Evolutionary conservation across 2,329 filamentous ascomycete species (phyloP).

Genomic region (Westerdykella ornata): DNA sequence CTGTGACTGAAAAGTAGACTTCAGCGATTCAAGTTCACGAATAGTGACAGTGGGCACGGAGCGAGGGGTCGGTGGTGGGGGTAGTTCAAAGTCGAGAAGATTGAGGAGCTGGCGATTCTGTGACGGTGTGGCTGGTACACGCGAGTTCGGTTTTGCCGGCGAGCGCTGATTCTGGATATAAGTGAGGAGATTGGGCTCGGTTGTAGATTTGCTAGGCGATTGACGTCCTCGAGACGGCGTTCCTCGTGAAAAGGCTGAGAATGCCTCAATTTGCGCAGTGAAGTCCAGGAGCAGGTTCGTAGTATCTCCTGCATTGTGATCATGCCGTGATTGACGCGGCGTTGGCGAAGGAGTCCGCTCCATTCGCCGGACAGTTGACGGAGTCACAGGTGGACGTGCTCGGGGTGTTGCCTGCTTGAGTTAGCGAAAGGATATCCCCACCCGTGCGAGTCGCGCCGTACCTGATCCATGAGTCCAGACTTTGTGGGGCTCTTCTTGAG

Average conservation of each 20-base stretch:
- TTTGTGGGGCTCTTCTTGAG: slow-evolving; percentile 54
- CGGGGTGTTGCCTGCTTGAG: slow-evolving; percentile 27
- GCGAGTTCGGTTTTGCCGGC: slow-evolving; percentile 22
- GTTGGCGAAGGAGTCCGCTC: slow-evolving; percentile 46
- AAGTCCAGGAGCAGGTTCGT: slow-evolving; percentile 82
- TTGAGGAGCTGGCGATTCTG: slow-evolving; percentile 31
- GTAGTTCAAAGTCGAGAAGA: slow-evolving; percentile 78
- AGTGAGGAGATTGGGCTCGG: slow-evolving; percentile 46
- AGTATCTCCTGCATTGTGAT: slow-evolving; percentile 46
- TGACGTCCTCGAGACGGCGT: slow-evolving; percentile 35
- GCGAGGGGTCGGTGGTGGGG: slow-evolving; percentile 85
- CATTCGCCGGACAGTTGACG: slow-evolving; percentile 43
- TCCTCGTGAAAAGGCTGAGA: slow-evolving; percentile 38
- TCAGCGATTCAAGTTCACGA: slow-evolving; percentile 84
- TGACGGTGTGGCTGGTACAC: slow-evolving; percentile 26
- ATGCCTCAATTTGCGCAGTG: slow-evolving; percentile 65
- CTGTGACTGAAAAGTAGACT: slow-evolving; percentile 83
- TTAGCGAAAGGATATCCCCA: slow-evolving; percentile 4
- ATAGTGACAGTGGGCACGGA: slow-evolving; percentile 87
- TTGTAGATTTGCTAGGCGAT: slow-evolving; percentile 48
- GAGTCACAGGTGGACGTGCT: slow-evolving; percentile 40
- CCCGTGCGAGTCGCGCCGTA: slow-evolving; percentile 4
- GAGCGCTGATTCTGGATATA: slow-evolving; percentile 31
- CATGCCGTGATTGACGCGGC: slow-evolving; percentile 46
- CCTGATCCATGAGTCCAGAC: slow-evolving; percentile 22